Percentiles rank a stretch among this genome's conserved stretches.
Conservation (phyloP, 2,329 filamentous ascomycete species). For the Trichoderma koningii region DNA sequence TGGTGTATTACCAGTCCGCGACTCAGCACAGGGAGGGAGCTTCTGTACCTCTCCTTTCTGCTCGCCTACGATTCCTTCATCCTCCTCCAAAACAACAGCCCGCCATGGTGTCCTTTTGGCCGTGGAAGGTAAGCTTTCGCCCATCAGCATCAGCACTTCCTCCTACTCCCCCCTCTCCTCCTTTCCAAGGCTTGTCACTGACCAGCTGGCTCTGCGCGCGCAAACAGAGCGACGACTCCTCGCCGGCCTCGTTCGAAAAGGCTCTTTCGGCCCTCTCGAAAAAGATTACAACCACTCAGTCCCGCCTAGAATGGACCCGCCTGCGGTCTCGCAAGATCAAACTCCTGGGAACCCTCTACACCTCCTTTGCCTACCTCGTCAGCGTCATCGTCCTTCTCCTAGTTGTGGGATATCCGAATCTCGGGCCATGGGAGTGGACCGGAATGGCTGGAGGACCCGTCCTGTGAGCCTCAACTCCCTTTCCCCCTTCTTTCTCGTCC, state of each 20-base stretch:
- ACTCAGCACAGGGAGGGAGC: too few relatives aligned
- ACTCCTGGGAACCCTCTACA: conserved; percentile 87
- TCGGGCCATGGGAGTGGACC: conserved; percentile 75
- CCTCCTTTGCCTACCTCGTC: conserved; percentile 86
- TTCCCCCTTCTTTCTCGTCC: neutral
- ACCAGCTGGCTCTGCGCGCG: neutral
- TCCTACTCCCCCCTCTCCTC: neutral
- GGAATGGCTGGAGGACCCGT: conserved; percentile 77
- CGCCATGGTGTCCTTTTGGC: conserved; percentile 81
- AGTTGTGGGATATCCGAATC: conserved; percentile 80
- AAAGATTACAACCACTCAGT: conserved; percentile 76
- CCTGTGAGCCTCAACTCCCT: conserved; percentile 54
- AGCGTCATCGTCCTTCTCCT: conserved; percentile 79
- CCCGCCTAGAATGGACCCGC: conserved; percentile 72
- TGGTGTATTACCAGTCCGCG: too few relatives aligned
- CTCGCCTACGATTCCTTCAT: neutral
- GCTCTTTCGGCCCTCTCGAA: conserved; percentile 76
- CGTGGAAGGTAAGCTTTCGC: conserved; percentile 66
- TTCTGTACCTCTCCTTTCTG: too few relatives aligned
- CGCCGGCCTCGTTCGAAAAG: conserved; percentile 91
- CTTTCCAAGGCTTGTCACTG: neutral
- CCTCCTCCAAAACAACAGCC: neutral
- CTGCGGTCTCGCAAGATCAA: conserved; percentile 75
- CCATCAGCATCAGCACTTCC: neutral
- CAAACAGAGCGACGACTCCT: conserved; percentile 71